phyloP scores from a whole-genome alignment of 1,284 basidiomycete genomes.

The Porogramme epimiltina region DNA sequence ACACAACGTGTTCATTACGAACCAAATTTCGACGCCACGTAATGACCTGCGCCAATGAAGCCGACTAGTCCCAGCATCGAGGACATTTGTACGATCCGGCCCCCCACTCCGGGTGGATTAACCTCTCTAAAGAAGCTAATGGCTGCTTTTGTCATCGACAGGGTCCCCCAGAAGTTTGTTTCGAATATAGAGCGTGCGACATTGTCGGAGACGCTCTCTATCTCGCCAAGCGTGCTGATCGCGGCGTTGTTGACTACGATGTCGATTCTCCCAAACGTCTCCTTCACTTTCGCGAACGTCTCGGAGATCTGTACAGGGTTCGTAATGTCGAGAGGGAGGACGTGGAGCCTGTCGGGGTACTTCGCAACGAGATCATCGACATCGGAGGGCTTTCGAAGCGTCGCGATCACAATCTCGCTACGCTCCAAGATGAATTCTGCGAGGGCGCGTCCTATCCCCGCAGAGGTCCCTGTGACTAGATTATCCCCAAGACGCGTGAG shows the following conservation, averaged over 20 bases:
- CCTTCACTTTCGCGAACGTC: constrained; percentile 37
- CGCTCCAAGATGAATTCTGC: constrained; percentile 27
- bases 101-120: constrained; percentile 33
- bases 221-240: constrained; percentile 29
- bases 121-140: constrained; percentile 41
- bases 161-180: constrained; percentile 40
- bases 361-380: constrained; percentile 24
- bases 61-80: constrained; percentile 30
- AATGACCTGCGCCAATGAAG: constrained; percentile 29
- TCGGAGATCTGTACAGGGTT: constrained; percentile 27
- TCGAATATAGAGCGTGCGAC: constrained; percentile 36
- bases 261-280: constrained; percentile 41
- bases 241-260: constrained; percentile 49
- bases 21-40: constrained; percentile 33
- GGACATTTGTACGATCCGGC: constrained; percentile 33
- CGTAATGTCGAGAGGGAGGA: constrained; percentile 43
- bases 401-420: constrained; percentile 35
- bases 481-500: too few species aligned
- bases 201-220: constrained; percentile 33
- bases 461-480: constrained; percentile 34
- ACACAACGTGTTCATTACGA: constrained; percentile 1
- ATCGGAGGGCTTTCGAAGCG: constrained; percentile 30
- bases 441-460: constrained; percentile 32
- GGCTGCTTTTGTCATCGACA: constrained; percentile 36
- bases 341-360: constrained; percentile 32